Conservation (phyloP, 805 yeast genomes). For the Monosporozyma unispora region DNA sequence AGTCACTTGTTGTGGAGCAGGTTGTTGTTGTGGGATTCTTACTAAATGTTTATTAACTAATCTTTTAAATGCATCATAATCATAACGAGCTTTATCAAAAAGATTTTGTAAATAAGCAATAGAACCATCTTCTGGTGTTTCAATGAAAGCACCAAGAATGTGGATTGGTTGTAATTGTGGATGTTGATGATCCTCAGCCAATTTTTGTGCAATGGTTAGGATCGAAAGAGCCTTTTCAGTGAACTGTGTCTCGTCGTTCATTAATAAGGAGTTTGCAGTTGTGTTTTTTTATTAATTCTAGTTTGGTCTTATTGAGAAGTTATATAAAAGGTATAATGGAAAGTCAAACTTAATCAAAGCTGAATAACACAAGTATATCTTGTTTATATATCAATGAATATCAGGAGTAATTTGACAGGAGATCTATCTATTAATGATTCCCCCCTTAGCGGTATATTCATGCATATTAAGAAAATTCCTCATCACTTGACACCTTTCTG, state of each 20-base stretch:
- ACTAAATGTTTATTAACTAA: constrained; percentile 74
- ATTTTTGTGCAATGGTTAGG: constrained; percentile 65
- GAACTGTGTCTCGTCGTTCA: constrained; percentile 55
- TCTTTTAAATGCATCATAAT: constrained; percentile 73
- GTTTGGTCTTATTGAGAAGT: background rate
- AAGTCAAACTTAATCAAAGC: background rate
- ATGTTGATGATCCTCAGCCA: constrained; percentile 80
- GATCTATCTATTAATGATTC: background rate
- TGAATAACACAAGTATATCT: background rate
- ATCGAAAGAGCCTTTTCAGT: constrained; percentile 89
- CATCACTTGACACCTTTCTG: constrained; percentile 2
- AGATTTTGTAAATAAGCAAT: constrained; percentile 69
- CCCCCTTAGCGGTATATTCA: background rate
- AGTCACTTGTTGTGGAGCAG: constrained; percentile 76
- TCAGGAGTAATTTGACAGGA: too few relatives aligned
- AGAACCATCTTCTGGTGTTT: constrained; percentile 44
- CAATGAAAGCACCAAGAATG: constrained; percentile 82
- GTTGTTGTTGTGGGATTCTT: constrained; percentile 76
- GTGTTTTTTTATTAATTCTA: background rate
- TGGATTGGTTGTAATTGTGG: constrained; percentile 83
- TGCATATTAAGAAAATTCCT: background rate
- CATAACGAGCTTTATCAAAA: constrained; percentile 78
- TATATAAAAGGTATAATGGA: background rate
- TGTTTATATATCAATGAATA: constrained; percentile 1
- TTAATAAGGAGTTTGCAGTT: constrained; percentile 5